Evolutionary conservation across 23 red algal species (phyloP), one percentile per base, ranked within the genome.

Genomic region (Rhodosorus marinus): DNA sequence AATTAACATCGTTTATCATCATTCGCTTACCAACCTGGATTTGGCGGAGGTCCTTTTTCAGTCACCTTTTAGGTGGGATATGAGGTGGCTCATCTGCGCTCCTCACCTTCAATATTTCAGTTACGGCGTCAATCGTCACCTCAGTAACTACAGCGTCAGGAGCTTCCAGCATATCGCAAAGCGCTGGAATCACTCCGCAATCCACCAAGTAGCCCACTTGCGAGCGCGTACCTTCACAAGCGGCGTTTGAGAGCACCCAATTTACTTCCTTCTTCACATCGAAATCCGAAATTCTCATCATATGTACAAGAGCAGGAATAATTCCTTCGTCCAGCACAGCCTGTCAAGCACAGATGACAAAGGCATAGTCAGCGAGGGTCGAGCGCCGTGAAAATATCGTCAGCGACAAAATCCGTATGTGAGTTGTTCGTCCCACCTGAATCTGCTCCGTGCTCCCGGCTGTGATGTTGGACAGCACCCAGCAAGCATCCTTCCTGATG

Each of bases 401-500:
- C n/a, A n/a, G n/a, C n/a, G n/a, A n/a, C n/a, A n/a, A n/a, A n/a
- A n/a, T n/a, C n/a, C n/a, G n/a, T n/a, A n/a, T n/a, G n/a, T n/a
- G n/a, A n/a, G n/a, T n/a, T n/a, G n/a, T n/a, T n/a, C n/a, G n/a
- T 11, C 33, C 51, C 9, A 33, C 51, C 11, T 61, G 57, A 31
- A 61, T 35, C 35, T 61, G 57, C 9, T 61, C 57, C 20, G 35
- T 35, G 6, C 8, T 61, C 29, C 57, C 57, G 5, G 57, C 57
- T 33, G 57, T 61, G 35, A 61, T 61, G 11, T 61, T 61, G 59
- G 55, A 62, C 29, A 74, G 48, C 5, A 72, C 82, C 88, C 88
- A 95, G 50, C 88, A 95, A 4, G 88, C 77, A 33, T 95, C 88
- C 70, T 95, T 95, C 8, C 88, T 65, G 57, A 95, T 95, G 19